Percentiles rank a stretch among this genome's conserved stretches.
Evolutionary conservation across 2,329 filamentous ascomycete genomes (phyloP).

Genomic region (Colletotrichum lindemuthianum): DNA sequence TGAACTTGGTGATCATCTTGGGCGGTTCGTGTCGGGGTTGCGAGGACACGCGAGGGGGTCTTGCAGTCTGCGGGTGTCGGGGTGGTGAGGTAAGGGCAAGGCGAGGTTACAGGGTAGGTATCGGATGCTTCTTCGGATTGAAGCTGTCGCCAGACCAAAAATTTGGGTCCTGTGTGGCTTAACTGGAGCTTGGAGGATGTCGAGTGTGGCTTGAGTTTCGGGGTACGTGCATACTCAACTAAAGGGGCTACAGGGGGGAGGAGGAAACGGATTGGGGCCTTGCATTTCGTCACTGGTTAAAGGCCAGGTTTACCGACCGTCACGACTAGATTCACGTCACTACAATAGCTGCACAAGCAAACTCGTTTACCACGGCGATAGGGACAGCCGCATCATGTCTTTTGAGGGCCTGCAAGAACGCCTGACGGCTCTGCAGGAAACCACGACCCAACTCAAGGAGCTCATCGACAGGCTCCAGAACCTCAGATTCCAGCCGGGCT

Average conservation of each 20-base stretch:
- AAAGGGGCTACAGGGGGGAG: background rate
- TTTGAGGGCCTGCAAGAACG: slow-evolving; percentile 71
- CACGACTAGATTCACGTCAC: background rate
- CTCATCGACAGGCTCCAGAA: slow-evolving; percentile 69
- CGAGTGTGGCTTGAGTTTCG: slow-evolving; percentile 15
- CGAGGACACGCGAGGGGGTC: too few relatives aligned
- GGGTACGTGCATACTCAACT: background rate
- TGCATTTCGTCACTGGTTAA: slow-evolving; percentile 38
- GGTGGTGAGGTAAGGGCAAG: background rate
- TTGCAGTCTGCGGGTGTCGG: background rate
- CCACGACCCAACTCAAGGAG: slow-evolving; percentile 64
- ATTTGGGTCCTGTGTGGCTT: slow-evolving; percentile 33
- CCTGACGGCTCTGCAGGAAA: slow-evolving; percentile 69
- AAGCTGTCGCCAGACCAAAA: slow-evolving; percentile 32
- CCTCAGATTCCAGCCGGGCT: slow-evolving; percentile 68
- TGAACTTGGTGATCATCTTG: slow-evolving; percentile 85
- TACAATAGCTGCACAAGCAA: background rate
- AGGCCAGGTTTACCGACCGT: slow-evolving; percentile 37
- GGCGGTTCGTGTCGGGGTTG: slow-evolving; percentile 14
- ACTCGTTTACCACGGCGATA: too few relatives aligned
- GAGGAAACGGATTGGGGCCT: background rate
- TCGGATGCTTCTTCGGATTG: background rate
- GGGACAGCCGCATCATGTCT: slow-evolving; percentile 57
- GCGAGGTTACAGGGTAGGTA: too few relatives aligned
- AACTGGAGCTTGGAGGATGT: slow-evolving; percentile 33